A percentile compares a stretch with the other conserved stretches of the same genome.
phyloP scores from a whole-genome alignment of 768 basidiomycete species.

The Pleurotus sapidus region DNA sequence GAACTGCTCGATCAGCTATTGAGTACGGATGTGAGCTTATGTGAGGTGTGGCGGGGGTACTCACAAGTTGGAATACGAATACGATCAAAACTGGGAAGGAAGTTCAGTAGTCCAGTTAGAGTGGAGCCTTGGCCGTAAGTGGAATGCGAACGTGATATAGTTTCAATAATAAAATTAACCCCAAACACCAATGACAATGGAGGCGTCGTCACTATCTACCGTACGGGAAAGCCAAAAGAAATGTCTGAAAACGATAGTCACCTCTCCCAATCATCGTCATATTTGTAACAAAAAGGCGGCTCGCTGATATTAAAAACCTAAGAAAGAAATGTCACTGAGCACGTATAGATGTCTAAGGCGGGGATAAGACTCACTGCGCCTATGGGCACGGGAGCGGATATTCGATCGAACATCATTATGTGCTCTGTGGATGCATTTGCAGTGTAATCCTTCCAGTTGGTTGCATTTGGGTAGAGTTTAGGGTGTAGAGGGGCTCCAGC shows the following conservation, averaged over 20 bases:
- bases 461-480: slow-evolving; percentile 2
- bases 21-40: too few species aligned
- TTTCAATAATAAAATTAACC: too few species aligned
- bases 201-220: too few species aligned
- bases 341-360: neutral
- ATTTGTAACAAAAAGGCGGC: slow-evolving; percentile 11
- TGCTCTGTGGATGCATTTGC: neutral
- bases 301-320: slow-evolving; percentile 10
- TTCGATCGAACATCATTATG: slow-evolving; percentile 8
- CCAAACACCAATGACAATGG: too few species aligned
- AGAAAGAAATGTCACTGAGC: neutral
- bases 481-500: slow-evolving; percentile 5
- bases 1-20: too few species aligned
- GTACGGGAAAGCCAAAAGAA: too few species aligned
- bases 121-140: too few species aligned
- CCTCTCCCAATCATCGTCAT: slow-evolving; percentile 8
- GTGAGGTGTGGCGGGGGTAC: too few species aligned
- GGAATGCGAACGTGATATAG: too few species aligned
- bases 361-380: neutral
- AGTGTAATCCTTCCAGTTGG: slow-evolving; percentile 4
- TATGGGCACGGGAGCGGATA: slow-evolving; percentile 3
- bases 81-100: too few species aligned
- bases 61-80: too few species aligned
- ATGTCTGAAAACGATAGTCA: neutral
- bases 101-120: too few species aligned